Evolutionary conservation across 83 land plant species (phyloP).

Genomic region (Thuja plicata): DNA sequence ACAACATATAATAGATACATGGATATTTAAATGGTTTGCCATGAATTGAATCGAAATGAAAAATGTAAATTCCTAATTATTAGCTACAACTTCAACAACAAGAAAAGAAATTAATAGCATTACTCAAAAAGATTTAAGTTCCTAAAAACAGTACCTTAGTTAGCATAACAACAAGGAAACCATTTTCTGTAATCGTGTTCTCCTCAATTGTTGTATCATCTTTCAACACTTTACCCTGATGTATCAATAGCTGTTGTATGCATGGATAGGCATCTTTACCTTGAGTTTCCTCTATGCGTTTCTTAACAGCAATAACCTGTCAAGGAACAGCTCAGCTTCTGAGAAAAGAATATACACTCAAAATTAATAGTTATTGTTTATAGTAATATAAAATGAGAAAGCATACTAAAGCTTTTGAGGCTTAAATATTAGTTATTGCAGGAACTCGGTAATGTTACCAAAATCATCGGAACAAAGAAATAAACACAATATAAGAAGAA

Average conservation of each 20-base stretch:
- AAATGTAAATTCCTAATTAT: neutral
- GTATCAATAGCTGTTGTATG: slow-evolving; percentile 72
- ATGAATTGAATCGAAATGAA: neutral
- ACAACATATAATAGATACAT: neutral
- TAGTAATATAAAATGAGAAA: neutral
- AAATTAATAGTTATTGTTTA: neutral
- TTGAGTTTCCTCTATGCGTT: slow-evolving; percentile 64
- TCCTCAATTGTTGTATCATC: slow-evolving; percentile 77
- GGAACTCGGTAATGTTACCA: neutral
- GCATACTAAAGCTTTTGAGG: neutral
- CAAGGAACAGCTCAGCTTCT: neutral
- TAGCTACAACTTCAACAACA: neutral
- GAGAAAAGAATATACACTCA: neutral
- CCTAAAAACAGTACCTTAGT: slow-evolving; percentile 50
- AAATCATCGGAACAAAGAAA: neutral
- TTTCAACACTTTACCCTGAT: slow-evolving; percentile 82
- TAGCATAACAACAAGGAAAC: slow-evolving; percentile 83
- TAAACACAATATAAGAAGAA: neutral
- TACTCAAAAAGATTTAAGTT: neutral
- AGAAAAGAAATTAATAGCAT: neutral
- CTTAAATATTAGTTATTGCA: neutral
- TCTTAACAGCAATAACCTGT: slow-evolving; percentile 76
- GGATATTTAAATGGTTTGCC: neutral
- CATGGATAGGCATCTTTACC: slow-evolving; percentile 79
- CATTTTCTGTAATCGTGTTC: slow-evolving; percentile 75